A percentile compares a stretch with the other conserved stretches of the same genome.
Evolutionary conservation across 805 yeast species (phyloP).

Genomic region (Blastobotrys peoriensis): DNA sequence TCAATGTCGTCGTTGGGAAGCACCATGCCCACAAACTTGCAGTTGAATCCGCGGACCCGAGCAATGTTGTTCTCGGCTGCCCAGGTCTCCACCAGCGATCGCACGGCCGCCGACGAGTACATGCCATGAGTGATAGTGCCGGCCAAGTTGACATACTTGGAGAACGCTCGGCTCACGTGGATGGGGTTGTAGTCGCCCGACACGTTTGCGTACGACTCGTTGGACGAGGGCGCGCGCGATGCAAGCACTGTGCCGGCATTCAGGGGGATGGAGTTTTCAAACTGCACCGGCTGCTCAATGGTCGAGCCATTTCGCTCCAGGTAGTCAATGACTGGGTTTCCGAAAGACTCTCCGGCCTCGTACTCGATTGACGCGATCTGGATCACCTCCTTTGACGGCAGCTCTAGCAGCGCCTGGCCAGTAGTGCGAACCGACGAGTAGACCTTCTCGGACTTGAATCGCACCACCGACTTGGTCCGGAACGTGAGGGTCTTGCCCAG

Average conservation of each 20-base stretch:
- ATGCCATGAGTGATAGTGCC: conserved; percentile 99
- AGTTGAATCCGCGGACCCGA: conserved; percentile 90
- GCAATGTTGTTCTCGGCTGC: conserved; percentile 96
- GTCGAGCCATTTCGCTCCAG: conserved; percentile 85
- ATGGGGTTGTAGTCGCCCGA: conserved; percentile 99
- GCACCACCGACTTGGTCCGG: conserved; percentile 79
- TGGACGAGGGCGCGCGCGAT: conserved; percentile 83
- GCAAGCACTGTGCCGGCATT: conserved; percentile 43
- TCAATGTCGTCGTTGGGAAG: conserved; percentile 87
- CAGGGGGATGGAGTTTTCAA: conserved; percentile 87
- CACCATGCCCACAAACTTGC: conserved; percentile 93
- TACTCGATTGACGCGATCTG: conserved; percentile 81
- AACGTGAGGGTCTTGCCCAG: conserved; percentile 77
- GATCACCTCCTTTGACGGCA: conserved; percentile 84
- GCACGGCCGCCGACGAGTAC: conserved; percentile 94
- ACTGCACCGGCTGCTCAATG: conserved; percentile 86
- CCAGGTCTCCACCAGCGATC: conserved; percentile 94
- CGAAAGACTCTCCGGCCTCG: conserved; percentile 87
- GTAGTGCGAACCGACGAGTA: conserved; percentile 74
- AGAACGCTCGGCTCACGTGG: conserved; percentile 93
- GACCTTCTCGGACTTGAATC: conserved; percentile 69
- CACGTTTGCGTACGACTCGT: conserved; percentile 93
- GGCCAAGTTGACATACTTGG: conserved; percentile 86
- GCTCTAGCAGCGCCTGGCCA: conserved; percentile 81
- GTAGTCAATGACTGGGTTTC: conserved; percentile 96